These are phyloP conservation scores for Diospyros lotus DNA, from an alignment of 148 eudicot species.

Conservation along the genomic window DNA sequence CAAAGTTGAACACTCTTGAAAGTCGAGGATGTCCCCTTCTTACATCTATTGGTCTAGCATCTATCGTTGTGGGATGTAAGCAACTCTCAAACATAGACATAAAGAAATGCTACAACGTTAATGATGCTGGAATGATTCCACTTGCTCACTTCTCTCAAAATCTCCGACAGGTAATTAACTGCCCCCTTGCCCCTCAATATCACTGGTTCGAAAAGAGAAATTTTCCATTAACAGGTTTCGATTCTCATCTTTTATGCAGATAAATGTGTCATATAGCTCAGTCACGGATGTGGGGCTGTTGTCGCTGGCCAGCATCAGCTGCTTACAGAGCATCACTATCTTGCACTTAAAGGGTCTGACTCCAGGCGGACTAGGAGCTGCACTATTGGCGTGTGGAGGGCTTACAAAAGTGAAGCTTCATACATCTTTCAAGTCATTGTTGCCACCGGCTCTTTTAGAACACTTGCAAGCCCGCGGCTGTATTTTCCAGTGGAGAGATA, in stretches of 20 bases:
- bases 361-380: constrained; percentile 67
- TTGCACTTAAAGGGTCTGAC: constrained; percentile 70
- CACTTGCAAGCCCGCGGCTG: constrained; percentile 85
- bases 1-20: constrained; percentile 68
- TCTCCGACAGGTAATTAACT: constrained; percentile 61
- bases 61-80: constrained; percentile 83
- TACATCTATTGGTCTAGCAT: constrained; percentile 67
- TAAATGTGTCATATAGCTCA: constrained; percentile 73
- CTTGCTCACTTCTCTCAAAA: constrained; percentile 84
- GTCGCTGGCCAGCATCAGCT: constrained; percentile 73
- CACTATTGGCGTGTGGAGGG: constrained; percentile 79
- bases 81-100: constrained; percentile 75
- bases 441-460: constrained; percentile 55
- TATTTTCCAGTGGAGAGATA: constrained; percentile 69
- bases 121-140: constrained; percentile 79
- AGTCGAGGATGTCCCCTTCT: constrained; percentile 82
- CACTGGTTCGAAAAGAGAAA: neutral
- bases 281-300: constrained; percentile 79
- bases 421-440: constrained; percentile 43
- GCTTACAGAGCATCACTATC: constrained; percentile 71
- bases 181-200: neutral
- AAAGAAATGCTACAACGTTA: constrained; percentile 73
- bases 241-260: constrained; percentile 35
- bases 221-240: neutral
- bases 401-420: constrained; percentile 88